A percentile compares a stretch with the other conserved stretches of the same genome.
phyloP scores from a whole-genome alignment of 352 stramenopile species.

The Elongisporangium senticosum region DNA sequence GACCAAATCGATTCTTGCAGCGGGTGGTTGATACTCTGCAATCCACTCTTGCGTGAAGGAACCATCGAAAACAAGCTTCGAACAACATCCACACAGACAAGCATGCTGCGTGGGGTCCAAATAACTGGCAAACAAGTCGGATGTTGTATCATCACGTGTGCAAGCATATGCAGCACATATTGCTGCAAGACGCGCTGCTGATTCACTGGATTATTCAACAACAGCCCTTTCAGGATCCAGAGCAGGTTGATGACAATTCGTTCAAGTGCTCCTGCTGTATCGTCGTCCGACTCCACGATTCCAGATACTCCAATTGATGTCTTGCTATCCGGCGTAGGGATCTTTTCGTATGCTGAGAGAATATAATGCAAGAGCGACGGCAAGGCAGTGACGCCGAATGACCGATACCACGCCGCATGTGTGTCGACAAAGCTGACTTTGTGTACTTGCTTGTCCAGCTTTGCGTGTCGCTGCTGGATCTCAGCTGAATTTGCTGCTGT shows the following conservation, averaged over 20 bases:
- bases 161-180: constrained; percentile 64
- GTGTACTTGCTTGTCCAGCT: constrained; percentile 46
- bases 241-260: constrained; percentile 49
- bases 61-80: constrained; percentile 46
- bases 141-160: constrained; percentile 53
- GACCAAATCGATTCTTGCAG: constrained; percentile 61
- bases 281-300: not conserved
- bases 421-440: constrained; percentile 40
- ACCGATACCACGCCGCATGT: constrained; percentile 43
- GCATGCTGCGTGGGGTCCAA: constrained; percentile 62
- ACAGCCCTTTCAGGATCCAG: constrained; percentile 60
- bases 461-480: constrained; percentile 70
- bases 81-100: constrained; percentile 65
- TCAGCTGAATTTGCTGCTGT: constrained; percentile 48
- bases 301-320: not conserved
- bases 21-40: constrained; percentile 39
- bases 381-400: constrained; percentile 48
- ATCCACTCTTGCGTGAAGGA: constrained; percentile 18
- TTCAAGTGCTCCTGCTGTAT: not conserved
- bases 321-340: constrained; percentile 7
- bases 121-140: constrained; percentile 23
- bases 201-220: constrained; percentile 47
- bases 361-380: constrained; percentile 61
- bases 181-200: constrained; percentile 49
- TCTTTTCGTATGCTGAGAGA: constrained; percentile 39